Evolutionary conservation across 2,329 filamentous ascomycete genomes (phyloP).

Genomic region (Chrysoporthe puriensis): DNA sequence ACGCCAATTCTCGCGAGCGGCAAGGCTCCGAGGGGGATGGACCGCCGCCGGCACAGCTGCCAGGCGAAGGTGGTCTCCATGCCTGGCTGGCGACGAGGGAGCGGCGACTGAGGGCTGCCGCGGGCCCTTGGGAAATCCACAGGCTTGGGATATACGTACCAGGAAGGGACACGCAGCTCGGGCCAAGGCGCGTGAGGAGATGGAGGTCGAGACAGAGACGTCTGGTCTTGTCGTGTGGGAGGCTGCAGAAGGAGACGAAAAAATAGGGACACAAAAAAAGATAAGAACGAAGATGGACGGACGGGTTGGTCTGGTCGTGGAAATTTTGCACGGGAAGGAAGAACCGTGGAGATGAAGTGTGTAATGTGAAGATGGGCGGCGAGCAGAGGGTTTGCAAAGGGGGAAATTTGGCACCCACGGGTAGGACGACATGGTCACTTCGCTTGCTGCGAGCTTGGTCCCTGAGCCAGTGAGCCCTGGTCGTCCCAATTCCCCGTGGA

Average conservation of each 20-base stretch:
- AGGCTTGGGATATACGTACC: conserved; percentile 19
- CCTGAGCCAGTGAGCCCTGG: conserved; percentile 17
- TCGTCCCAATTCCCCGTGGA: conserved; percentile 21
- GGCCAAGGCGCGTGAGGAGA: conserved; percentile 21
- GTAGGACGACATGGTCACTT: conserved; percentile 26
- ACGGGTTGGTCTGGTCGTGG: conserved; percentile 19
- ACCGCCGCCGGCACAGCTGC: background rate
- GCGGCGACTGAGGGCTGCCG: background rate
- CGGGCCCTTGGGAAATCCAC: too few relatives aligned
- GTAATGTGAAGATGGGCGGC: conserved; percentile 21
- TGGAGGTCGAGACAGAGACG: background rate
- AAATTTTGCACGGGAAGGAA: conserved; percentile 26
- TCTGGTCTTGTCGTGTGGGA: conserved; percentile 4
- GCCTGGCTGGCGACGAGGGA: background rate
- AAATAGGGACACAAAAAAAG: conserved; percentile 12
- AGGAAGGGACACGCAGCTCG: conserved; percentile 30
- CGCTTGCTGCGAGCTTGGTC: conserved; percentile 21
- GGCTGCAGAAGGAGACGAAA: background rate
- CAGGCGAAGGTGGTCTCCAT: background rate
- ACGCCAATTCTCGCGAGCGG: background rate
- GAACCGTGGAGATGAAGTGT: conserved; percentile 17
- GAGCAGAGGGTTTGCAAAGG: conserved; percentile 23
- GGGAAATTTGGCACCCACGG: conserved; percentile 23
- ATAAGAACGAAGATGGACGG: conserved; percentile 26
- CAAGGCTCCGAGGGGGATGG: background rate